These are phyloP conservation scores for Pichia sp. DNA, from an alignment of 1,139 yeast genomes.

Conservation along the genomic window DNA sequence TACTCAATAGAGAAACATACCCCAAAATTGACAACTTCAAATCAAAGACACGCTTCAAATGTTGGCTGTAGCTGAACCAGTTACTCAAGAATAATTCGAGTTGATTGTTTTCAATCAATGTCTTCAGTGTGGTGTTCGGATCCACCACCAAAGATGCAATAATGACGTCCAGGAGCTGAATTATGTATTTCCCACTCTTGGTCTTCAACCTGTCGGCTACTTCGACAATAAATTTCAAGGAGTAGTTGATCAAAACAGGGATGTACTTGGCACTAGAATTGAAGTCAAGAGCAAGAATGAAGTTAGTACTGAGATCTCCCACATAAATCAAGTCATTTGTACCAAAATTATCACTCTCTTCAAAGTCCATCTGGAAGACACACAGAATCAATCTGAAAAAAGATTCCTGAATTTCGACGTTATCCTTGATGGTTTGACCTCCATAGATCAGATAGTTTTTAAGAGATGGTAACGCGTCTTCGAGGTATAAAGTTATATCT, in stretches of 20 bases:
- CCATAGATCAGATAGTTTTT: slow-evolving; percentile 81
- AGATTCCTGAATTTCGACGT: slow-evolving; percentile 34
- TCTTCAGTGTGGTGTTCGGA: slow-evolving; percentile 48
- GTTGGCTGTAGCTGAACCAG: slow-evolving; percentile 62
- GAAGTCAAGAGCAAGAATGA: slow-evolving; percentile 45
- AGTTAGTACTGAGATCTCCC: slow-evolving; percentile 52
- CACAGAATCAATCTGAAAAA: slow-evolving; percentile 28
- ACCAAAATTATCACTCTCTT: slow-evolving; percentile 42
- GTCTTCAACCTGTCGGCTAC: slow-evolving; percentile 29
- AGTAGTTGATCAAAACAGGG: slow-evolving; percentile 38
- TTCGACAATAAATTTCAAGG: slow-evolving; percentile 26
- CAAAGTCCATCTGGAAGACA: slow-evolving; percentile 30
- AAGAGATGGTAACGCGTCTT: slow-evolving; percentile 71
- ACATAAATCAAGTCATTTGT: slow-evolving; percentile 48
- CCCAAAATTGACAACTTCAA: slow-evolving; percentile 73
- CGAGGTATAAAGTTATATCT: slow-evolving; percentile 47
- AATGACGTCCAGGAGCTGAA: slow-evolving; percentile 62
- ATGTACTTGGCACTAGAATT: slow-evolving; percentile 40
- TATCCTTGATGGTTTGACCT: slow-evolving; percentile 41
- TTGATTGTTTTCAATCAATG: slow-evolving; percentile 47
- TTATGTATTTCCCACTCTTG: slow-evolving; percentile 38
- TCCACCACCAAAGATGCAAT: slow-evolving; percentile 64
- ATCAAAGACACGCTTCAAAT: slow-evolving; percentile 73
- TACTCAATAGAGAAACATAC: slow-evolving; percentile 47
- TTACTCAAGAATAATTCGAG: slow-evolving; percentile 52